A percentile compares a stretch with the other conserved stretches of the same genome.
These are phyloP conservation scores for Geum urbanum DNA, from an alignment of 306 rosid species.

Conservation along the genomic window DNA sequence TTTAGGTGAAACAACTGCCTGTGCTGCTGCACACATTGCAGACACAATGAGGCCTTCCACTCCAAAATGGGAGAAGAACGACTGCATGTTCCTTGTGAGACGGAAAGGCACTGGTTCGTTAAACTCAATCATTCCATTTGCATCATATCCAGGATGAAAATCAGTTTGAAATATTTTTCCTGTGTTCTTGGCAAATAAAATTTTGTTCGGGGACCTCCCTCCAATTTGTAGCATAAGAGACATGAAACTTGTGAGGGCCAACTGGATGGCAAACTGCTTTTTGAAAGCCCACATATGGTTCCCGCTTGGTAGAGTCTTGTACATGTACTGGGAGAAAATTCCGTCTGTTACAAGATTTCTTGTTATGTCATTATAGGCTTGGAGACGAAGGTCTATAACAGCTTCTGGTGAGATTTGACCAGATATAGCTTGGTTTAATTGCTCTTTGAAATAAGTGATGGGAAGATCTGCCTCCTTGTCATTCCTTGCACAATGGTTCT, in stretches of 20 bases:
- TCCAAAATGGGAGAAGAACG: slow-evolving; percentile 88
- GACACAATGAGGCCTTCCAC: slow-evolving; percentile 98
- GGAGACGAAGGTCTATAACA: slow-evolving; percentile 87
- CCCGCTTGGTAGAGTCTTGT: slow-evolving; percentile 84
- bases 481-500: slow-evolving; percentile 95
- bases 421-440: slow-evolving; percentile 88
- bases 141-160: slow-evolving; percentile 96
- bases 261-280: slow-evolving; percentile 95
- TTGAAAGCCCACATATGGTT: slow-evolving; percentile 98
- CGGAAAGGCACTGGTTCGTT: slow-evolving; percentile 98
- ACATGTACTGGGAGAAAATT: slow-evolving; percentile 95
- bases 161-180: slow-evolving; percentile 97
- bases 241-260: slow-evolving; percentile 95
- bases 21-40: slow-evolving; percentile 98
- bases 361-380: slow-evolving; percentile 76
- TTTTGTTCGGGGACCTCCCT: slow-evolving; percentile 98
- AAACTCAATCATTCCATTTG: slow-evolving; percentile 84
- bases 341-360: slow-evolving; percentile 72
- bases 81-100: slow-evolving; percentile 95
- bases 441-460: slow-evolving; percentile 91
- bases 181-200: slow-evolving; percentile 91
- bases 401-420: slow-evolving; percentile 89
- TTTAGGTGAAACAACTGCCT: slow-evolving; percentile 90
- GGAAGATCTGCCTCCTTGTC: slow-evolving; percentile 96
- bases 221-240: slow-evolving; percentile 95